phyloP scores from a whole-genome alignment of 192 early-diverging fungal genomes.

The Coemansia aciculifera region DNA sequence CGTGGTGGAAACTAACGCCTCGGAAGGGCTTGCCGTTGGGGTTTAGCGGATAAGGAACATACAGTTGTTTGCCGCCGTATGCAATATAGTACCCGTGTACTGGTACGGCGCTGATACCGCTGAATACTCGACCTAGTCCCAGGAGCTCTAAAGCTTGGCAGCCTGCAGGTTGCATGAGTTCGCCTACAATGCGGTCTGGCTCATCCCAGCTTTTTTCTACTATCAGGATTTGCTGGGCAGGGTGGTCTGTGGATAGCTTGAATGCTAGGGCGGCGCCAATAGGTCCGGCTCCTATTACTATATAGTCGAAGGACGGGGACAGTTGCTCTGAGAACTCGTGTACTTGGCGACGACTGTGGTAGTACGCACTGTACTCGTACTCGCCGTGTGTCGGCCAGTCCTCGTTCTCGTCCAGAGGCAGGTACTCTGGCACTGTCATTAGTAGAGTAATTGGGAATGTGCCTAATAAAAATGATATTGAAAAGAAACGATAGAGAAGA shows the following conservation, averaged over 20 bases:
- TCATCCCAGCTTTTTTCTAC: conserved; percentile 87
- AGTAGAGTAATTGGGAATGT: background rate
- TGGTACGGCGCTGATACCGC: conserved; percentile 82
- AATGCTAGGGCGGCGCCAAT: conserved; percentile 85
- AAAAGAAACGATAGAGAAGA: background rate
- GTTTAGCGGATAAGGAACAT: conserved; percentile 69
- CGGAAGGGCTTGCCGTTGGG: conserved; percentile 53
- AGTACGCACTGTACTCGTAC: conserved; percentile 34
- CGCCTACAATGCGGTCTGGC: conserved; percentile 98
- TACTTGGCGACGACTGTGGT: conserved; percentile 25
- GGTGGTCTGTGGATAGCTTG: conserved; percentile 71
- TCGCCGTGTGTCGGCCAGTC: conserved; percentile 45
- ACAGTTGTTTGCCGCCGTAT: conserved; percentile 60
- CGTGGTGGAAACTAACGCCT: conserved; percentile 92
- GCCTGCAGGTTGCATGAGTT: conserved; percentile 94
- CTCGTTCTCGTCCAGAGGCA: conserved; percentile 33
- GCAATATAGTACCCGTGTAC: conserved; percentile 87
- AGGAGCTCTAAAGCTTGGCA: conserved; percentile 75
- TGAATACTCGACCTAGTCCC: conserved; percentile 71
- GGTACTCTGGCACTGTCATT: conserved; percentile 22
- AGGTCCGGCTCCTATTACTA: conserved; percentile 92
- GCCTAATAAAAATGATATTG: background rate
- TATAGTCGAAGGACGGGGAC: conserved; percentile 64
- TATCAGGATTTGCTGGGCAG: conserved; percentile 56
- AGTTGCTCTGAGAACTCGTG: background rate